Percentiles rank a stretch among this genome's conserved stretches.
These are phyloP conservation scores for Drechslerella coelobrocha DNA, from an alignment of 2,329 filamentous ascomycete species.

Conservation along the genomic window DNA sequence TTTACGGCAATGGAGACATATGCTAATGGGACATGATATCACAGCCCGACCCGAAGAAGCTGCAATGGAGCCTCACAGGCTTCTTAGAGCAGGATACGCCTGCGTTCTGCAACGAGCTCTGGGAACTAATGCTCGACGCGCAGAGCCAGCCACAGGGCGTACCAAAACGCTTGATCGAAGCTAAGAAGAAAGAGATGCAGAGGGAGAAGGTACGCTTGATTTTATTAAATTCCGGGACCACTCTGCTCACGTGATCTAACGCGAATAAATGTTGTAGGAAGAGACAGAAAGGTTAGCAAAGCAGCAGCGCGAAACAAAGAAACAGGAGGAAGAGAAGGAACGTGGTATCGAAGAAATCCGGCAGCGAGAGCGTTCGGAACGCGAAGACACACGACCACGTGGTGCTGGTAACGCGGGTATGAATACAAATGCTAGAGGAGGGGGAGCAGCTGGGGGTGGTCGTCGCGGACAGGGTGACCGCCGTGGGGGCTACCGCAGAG, in stretches of 20 bases:
- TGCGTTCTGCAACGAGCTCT: slow-evolving; percentile 89
- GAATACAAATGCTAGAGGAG: slow-evolving; percentile 57
- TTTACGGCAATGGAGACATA: too few relatives aligned
- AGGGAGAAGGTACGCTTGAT: slow-evolving; percentile 78
- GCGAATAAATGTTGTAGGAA: slow-evolving; percentile 63
- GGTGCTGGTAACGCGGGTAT: slow-evolving; percentile 64
- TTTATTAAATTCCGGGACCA: not conserved
- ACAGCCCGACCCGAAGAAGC: slow-evolving; percentile 91
- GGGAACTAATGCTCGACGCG: slow-evolving; percentile 88
- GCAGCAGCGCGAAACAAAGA: slow-evolving; percentile 72
- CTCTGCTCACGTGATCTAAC: not conserved
- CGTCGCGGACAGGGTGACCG: slow-evolving; percentile 56
- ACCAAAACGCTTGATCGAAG: slow-evolving; percentile 90
- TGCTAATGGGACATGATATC: too few relatives aligned
- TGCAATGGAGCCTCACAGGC: slow-evolving; percentile 92
- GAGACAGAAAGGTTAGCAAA: slow-evolving; percentile 83
- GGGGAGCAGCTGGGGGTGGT: slow-evolving; percentile 59
- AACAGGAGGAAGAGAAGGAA: slow-evolving; percentile 74
- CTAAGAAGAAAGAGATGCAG: slow-evolving; percentile 92
- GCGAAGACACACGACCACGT: slow-evolving; percentile 59
- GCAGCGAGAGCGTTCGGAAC: slow-evolving; percentile 64
- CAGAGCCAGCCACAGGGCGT: slow-evolving; percentile 88
- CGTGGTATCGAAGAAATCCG: slow-evolving; percentile 73
- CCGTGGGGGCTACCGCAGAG: slow-evolving; percentile 45
- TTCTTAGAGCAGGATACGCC: slow-evolving; percentile 93